Evolutionary conservation across 2,329 filamentous ascomycete genomes (phyloP), one percentile per base, ranked within the genome.

Genomic region (Penicillium sumatraense): DNA sequence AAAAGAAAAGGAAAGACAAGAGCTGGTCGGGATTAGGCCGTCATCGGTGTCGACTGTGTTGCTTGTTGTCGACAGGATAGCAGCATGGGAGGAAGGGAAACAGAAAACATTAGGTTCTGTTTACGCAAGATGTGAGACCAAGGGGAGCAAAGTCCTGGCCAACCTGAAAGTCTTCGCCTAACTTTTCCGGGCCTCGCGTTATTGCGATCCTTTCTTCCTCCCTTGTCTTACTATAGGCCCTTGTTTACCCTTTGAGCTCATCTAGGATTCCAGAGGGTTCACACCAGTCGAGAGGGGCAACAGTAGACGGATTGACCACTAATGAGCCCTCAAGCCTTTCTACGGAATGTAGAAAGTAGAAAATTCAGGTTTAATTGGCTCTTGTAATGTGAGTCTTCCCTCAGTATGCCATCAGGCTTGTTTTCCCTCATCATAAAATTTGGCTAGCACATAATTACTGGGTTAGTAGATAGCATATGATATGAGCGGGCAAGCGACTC

Each of bases 1-100:
- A 44, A 38, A 18, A n/a, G n/a, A 14, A 57, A 64, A 63, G 9
- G 61, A 63, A 55, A 44, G 63, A 58, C 53, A 48, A 41, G 58
- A 60, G 56, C 53, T 60, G 46, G 58, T 40, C 53, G 42, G 16
- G 13, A 50, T 54, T 53, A 45, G 31, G 33, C 49, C 44, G 55
- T 51, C 23, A 42, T 33, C 3, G 47, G 45, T 42, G 23, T 53
- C 41, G 44, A 45, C 20, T 13, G 33, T 31, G 47, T 48, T 42
- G 38, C 11, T 44, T 41, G 35, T 49, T 51, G 54, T 57, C 50
- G 54, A 47, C 46, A 21, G 41, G 23, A 20, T 33, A 14, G 40
- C 6, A 10, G 24, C 38, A 10, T 35, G 40, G 33, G 46, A 26
- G 16, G 23, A 49, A 46, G 50, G 26, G 9, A 40, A 49, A 36